Evolutionary conservation across 305 asterid species (phyloP).

Genomic region (Ilex paraguariensis): DNA sequence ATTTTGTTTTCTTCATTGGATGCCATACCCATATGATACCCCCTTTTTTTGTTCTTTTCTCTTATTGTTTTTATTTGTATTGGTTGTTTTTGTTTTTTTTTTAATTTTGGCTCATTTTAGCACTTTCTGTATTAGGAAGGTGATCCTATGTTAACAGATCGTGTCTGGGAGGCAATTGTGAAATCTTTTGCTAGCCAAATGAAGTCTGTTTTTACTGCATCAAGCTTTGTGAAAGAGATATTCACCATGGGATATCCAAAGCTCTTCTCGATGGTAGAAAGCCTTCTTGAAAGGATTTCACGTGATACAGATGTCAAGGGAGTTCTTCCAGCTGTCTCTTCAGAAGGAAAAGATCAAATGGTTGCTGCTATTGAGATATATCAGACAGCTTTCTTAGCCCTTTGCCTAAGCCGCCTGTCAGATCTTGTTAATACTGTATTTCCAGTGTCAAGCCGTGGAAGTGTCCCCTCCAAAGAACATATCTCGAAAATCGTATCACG

Average conservation of each 20-base stretch:
- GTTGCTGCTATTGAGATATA: constrained; percentile 63
- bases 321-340: constrained; percentile 80
- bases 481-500: constrained; percentile 61
- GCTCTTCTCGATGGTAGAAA: constrained; percentile 72
- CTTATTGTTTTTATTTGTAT: too few relatives aligned
- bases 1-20: too few relatives aligned
- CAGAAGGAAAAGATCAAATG: constrained; percentile 84
- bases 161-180: constrained; percentile 87
- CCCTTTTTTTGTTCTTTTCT: too few relatives aligned
- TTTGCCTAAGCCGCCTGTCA: constrained; percentile 70
- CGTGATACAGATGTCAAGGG: constrained; percentile 99
- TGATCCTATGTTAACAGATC: constrained; percentile 80
- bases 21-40: too few relatives aligned
- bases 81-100: too few relatives aligned
- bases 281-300: constrained; percentile 87
- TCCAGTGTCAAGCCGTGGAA: constrained; percentile 86
- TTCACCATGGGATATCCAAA: constrained; percentile 93
- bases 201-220: constrained; percentile 92
- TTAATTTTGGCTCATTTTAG: too few relatives aligned
- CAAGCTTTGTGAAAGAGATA: constrained; percentile 90
- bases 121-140: constrained; percentile 45
- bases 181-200: constrained; percentile 91
- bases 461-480: constrained; percentile 79
- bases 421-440: constrained; percentile 84
- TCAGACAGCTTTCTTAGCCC: constrained; percentile 75